Evolutionary conservation across 116 monocot species (phyloP).

Genomic region (Papilionanthe hybrid): DNA sequence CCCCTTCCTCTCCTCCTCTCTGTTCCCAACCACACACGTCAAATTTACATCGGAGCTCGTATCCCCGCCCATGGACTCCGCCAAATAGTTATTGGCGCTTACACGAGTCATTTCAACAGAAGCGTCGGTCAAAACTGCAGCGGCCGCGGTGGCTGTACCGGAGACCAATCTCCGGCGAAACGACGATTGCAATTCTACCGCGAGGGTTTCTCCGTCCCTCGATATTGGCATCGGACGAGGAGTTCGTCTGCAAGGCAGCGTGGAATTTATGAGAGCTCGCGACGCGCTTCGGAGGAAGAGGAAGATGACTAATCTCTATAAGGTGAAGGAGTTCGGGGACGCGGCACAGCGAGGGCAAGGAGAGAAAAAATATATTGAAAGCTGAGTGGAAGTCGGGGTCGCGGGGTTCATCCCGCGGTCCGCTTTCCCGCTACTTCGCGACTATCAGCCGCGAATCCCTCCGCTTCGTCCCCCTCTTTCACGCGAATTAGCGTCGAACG

Average conservation of each 20-base stretch:
- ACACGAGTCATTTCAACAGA: neutral
- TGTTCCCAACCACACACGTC: neutral
- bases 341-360: too few relatives aligned
- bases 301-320: neutral
- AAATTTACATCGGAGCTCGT: conserved; percentile 20
- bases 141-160: neutral
- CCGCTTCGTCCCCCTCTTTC: too few relatives aligned
- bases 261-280: neutral
- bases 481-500: too few relatives aligned
- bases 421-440: too few relatives aligned
- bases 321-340: too few relatives aligned
- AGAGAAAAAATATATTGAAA: too few relatives aligned
- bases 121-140: neutral
- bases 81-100: neutral
- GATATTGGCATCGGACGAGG: neutral
- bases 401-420: too few relatives aligned
- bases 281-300: neutral
- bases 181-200: neutral
- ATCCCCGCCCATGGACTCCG: conserved; percentile 13
- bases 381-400: too few relatives aligned
- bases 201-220: conserved; percentile 1
- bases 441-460: too few relatives aligned
- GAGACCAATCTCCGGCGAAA: conserved; percentile 15
- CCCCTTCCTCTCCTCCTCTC: conserved; percentile 3
- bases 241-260: neutral